Conservation (phyloP, 148 eudicot genomes). For the Rhododendron simsii region DNA sequence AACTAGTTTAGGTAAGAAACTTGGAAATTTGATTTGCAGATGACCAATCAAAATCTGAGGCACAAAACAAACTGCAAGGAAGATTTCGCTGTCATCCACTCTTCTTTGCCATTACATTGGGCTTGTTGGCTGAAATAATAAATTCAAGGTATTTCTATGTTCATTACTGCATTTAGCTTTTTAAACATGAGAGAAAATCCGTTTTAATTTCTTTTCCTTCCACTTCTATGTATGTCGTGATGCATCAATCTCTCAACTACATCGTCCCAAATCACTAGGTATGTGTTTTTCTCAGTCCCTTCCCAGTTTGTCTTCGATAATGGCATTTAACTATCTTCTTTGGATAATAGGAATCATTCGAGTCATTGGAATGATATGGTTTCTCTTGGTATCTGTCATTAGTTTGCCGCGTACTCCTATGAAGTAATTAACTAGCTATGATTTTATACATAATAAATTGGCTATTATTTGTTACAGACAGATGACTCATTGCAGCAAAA, state of each 20-base stretch:
- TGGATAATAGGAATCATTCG: too few species aligned
- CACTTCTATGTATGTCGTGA: not conserved
- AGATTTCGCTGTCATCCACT: conserved; percentile 74
- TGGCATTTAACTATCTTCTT: too few species aligned
- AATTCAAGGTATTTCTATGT: conserved; percentile 73
- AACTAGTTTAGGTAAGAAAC: not conserved
- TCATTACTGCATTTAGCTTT: not conserved
- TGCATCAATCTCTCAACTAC: not conserved
- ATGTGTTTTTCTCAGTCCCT: not conserved
- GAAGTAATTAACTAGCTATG: too few species aligned
- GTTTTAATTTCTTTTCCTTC: not conserved
- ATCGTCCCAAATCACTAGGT: not conserved
- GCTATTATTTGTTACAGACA: too few species aligned
- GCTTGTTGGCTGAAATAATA: conserved; percentile 84
- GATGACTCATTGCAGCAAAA: not conserved
- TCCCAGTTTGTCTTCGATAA: not conserved
- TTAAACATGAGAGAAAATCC: not conserved
- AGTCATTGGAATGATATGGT: too few species aligned
- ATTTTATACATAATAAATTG: too few species aligned
- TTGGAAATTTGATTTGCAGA: conserved; percentile 32
- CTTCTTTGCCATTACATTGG: conserved; percentile 90
- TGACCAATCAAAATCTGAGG: conserved; percentile 32
- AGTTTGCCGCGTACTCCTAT: too few species aligned
- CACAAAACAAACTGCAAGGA: conserved; percentile 33
- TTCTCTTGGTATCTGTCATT: too few species aligned